Conservation (phyloP, 2,329 filamentous ascomycete genomes). For the Nemania sp. region DNA sequence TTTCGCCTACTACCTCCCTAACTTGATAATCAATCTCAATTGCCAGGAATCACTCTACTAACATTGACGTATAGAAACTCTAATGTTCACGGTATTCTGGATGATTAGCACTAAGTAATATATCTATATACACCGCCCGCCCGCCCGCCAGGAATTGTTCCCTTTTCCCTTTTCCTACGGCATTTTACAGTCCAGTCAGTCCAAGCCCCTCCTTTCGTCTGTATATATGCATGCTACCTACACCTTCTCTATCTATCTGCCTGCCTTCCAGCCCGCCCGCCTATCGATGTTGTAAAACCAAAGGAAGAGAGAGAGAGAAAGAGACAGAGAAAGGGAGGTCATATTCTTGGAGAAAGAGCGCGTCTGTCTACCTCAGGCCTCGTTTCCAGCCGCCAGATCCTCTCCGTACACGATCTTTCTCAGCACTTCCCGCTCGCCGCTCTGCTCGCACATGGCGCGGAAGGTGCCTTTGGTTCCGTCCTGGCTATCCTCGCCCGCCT, state of each 20-base stretch:
- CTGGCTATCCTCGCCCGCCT: slow-evolving; percentile 24
- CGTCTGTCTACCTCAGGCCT: not conserved
- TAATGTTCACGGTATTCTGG: not conserved
- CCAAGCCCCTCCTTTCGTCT: not conserved
- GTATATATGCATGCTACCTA: too few relatives aligned
- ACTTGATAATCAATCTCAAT: not conserved
- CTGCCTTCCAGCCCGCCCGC: not conserved
- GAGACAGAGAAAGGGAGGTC: not conserved
- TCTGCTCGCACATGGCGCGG: slow-evolving; percentile 32
- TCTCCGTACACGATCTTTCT: slow-evolving; percentile 26
- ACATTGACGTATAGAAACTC: not conserved
- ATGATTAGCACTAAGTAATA: slow-evolving; percentile 7
- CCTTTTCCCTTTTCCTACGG: not conserved
- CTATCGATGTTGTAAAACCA: not conserved
- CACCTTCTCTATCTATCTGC: not conserved
- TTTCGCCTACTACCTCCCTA: not conserved
- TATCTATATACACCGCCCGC: slow-evolving; percentile 1
- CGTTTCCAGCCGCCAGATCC: not conserved
- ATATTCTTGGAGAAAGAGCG: too few relatives aligned
- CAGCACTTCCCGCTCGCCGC: slow-evolving; percentile 28
- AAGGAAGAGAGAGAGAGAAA: not conserved
- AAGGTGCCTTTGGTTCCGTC: slow-evolving; percentile 21
- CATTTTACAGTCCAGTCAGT: not conserved
- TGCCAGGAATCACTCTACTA: not conserved
- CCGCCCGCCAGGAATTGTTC: not conserved